Base-by-base conservation (phyloP, 352 stramenopile species). In the Pythium rhizo-oryzae region DNA sequence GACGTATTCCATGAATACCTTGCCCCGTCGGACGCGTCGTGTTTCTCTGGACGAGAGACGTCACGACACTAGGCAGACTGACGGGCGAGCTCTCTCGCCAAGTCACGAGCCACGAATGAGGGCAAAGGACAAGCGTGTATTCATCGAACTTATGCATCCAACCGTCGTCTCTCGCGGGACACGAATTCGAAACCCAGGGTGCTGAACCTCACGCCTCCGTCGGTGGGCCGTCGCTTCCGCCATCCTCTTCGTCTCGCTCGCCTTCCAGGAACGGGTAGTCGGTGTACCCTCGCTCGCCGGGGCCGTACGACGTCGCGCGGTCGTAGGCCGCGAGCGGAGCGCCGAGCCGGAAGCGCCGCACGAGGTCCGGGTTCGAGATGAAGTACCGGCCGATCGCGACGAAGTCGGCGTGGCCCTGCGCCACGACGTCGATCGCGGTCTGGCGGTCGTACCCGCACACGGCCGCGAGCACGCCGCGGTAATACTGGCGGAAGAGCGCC, bases 361-460 rank as follows among this genome's bases (percentile, higher is more conserved):
- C 80, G 25, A 94, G 44, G 67, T 92, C 85, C 49, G 85, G 84
- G 59, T 92, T 94, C 37, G 83, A 79, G 62, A 94, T 92, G 65
- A 90, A 93, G 61, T 77, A 66, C 43, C 85, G 80, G 9, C 86
- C 83, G 61, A 89, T 87, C 16, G 77, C 84, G 11, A 94, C 83
- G 30, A 81, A 65, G 65, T 94, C 84, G 30, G 78, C 83, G 8
- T 76, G 57, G 15, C 72, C 80, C 24, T 84, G 70, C 16, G 78
- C 72, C 18, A 94, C 67, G 30, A 85, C 81, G 15, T 76, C 66
- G 16, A 78, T 68, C 23, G 78, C 73, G 37, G 62, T 82, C 21
- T 80, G 65, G 30, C 74, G 73, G 25, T 80, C 75, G 69, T 86
- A 92, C 39, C 84, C 82, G 2, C 79, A 89, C 9, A 74, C 76